These are phyloP conservation scores for Tulasnella calospora DNA, from an alignment of 768 basidiomycete genomes.

Conservation along the genomic window DNA sequence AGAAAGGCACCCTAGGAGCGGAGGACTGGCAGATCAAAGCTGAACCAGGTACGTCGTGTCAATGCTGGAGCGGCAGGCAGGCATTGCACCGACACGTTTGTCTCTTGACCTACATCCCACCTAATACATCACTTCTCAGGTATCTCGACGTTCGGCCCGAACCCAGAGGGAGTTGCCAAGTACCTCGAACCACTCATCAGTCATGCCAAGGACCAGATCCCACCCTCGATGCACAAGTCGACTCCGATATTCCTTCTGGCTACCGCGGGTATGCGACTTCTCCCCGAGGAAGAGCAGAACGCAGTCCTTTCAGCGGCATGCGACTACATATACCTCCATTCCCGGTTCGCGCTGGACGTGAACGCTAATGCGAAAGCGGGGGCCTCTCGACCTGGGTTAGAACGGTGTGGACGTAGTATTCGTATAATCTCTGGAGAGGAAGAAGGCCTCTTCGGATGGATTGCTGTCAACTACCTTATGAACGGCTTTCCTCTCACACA, in stretches of 20 bases:
- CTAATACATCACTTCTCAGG: slow-evolving; percentile 46
- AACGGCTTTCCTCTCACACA: slow-evolving; percentile 65
- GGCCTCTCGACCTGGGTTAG: slow-evolving; percentile 47
- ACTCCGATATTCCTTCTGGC: slow-evolving; percentile 94
- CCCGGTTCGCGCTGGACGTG: slow-evolving; percentile 69
- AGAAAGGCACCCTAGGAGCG: slow-evolving; percentile 78
- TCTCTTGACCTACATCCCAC: background rate
- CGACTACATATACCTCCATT: slow-evolving; percentile 64
- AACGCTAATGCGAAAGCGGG: background rate
- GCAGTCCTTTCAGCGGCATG: slow-evolving; percentile 74
- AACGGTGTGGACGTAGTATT: slow-evolving; percentile 88
- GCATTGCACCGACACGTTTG: background rate
- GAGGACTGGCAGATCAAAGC: slow-evolving; percentile 88
- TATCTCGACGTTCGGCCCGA: slow-evolving; percentile 71
- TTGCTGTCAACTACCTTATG: slow-evolving; percentile 98
- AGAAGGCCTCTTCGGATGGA: slow-evolving; percentile 98
- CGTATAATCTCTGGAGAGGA: slow-evolving; percentile 97
- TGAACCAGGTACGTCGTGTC: slow-evolving; percentile 71
- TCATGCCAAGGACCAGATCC: slow-evolving; percentile 78
- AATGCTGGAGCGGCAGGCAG: slow-evolving; percentile 6
- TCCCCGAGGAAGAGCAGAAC: slow-evolving; percentile 62
- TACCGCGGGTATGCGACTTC: slow-evolving; percentile 94
- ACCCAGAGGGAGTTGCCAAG: slow-evolving; percentile 61
- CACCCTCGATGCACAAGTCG: slow-evolving; percentile 73
- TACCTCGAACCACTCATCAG: slow-evolving; percentile 79